A percentile compares a stretch with the other conserved stretches of the same genome.
Evolutionary conservation across 2,329 filamentous ascomycete species (phyloP).

Genomic region (Tolypocladium sp.): DNA sequence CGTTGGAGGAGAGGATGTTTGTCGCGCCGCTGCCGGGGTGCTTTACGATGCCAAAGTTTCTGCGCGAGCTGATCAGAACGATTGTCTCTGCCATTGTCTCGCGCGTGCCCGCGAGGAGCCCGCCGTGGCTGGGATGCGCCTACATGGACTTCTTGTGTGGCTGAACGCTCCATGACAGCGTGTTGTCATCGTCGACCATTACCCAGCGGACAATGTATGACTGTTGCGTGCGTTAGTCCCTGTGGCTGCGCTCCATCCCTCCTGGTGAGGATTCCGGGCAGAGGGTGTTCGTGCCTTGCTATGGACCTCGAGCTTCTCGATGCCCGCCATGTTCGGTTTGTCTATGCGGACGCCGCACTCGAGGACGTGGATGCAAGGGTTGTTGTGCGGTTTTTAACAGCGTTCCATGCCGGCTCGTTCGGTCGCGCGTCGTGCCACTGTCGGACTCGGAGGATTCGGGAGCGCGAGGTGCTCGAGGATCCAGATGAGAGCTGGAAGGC

Average conservation of each 20-base stretch:
- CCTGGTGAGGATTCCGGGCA: neutral
- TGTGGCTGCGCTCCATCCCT: neutral
- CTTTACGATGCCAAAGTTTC: conserved; percentile 96
- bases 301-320: conserved; percentile 95
- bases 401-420: conserved; percentile 2
- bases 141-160: conserved; percentile 96
- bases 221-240: conserved; percentile 38
- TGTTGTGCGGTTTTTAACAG: neutral
- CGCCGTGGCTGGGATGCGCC: neutral
- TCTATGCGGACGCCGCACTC: neutral
- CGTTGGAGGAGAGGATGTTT: conserved; percentile 31
- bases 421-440: neutral
- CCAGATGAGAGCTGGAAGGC: neutral
- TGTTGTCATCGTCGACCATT: conserved; percentile 79
- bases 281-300: conserved; percentile 62
- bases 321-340: conserved; percentile 62
- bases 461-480: neutral
- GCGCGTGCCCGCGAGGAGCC: neutral
- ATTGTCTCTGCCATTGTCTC: neutral
- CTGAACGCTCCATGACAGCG: conserved; percentile 95
- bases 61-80: conserved; percentile 20
- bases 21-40: conserved; percentile 69
- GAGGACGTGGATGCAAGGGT: neutral
- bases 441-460: neutral
- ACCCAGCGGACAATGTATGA: conserved; percentile 98